These are phyloP conservation scores for Alternaria burnsii DNA, from an alignment of 2,329 filamentous ascomycete genomes.

Conservation along the genomic window DNA sequence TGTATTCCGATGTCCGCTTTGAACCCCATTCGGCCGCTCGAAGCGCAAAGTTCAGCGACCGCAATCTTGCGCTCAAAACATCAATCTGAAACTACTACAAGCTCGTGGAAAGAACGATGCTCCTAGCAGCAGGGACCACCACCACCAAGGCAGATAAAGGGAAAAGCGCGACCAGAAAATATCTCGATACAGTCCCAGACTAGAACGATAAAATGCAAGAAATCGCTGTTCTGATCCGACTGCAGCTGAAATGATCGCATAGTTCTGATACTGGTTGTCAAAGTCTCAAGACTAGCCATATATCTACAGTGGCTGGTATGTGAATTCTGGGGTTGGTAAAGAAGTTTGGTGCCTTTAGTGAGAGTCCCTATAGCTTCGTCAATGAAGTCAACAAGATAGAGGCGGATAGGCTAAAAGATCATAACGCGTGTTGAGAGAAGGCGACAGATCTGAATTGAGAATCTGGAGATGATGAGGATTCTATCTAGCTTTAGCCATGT, in stretches of 20 bases:
- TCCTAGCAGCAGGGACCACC: neutral
- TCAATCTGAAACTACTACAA: conserved; percentile 1
- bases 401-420: neutral
- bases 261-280: neutral
- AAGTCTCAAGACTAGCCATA: neutral
- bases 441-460: neutral
- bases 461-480: neutral
- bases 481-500: neutral
- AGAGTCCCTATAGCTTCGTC: neutral
- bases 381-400: neutral
- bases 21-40: neutral
- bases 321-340: neutral
- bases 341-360: neutral
- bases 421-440: neutral
- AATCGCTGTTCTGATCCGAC: neutral
- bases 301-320: too few relatives aligned
- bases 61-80: neutral
- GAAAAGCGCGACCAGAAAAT: neutral
- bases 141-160: neutral
- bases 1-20: neutral
- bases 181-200: neutral
- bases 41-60: neutral
- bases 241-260: neutral
- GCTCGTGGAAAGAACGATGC: neutral
- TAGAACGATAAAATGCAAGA: neutral